These are phyloP conservation scores for Fusarium phyllophilum DNA, from an alignment of 2,329 filamentous ascomycete genomes.

Conservation along the genomic window DNA sequence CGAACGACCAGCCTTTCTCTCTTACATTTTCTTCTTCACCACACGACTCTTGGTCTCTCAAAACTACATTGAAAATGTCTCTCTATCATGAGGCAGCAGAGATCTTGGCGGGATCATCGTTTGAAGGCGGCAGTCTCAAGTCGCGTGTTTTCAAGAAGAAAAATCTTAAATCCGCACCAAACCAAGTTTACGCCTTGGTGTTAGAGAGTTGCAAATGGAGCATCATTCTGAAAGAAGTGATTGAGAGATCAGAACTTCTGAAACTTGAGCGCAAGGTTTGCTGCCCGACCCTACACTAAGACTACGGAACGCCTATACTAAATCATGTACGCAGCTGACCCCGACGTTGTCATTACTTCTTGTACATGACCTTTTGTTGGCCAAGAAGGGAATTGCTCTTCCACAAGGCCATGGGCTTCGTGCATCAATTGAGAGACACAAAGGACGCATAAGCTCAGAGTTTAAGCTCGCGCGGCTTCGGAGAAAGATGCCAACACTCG, in stretches of 20 bases:
- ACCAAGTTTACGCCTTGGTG: conserved; percentile 87
- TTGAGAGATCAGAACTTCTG: conserved; percentile 81
- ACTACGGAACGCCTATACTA: neutral
- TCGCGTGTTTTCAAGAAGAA: conserved; percentile 83
- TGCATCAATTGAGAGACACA: conserved; percentile 80
- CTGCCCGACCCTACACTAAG: conserved; percentile 9
- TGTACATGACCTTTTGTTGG: conserved; percentile 84
- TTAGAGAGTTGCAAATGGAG: conserved; percentile 94
- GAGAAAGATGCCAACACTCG: conserved; percentile 74
- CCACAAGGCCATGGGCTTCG: conserved; percentile 82
- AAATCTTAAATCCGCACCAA: conserved; percentile 78
- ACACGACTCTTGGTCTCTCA: neutral
- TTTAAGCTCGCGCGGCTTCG: conserved; percentile 82
- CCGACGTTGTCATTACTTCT: conserved; percentile 84
- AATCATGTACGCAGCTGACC: conserved; percentile 69
- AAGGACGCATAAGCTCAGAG: conserved; percentile 81
- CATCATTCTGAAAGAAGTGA: conserved; percentile 83
- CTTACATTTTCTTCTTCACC: conserved; percentile 31
- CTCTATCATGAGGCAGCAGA: conserved; percentile 92
- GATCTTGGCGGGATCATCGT: conserved; percentile 68
- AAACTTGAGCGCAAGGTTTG: conserved; percentile 84
- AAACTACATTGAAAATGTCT: conserved; percentile 70
- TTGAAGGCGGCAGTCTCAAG: conserved; percentile 81
- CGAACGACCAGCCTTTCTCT: neutral
- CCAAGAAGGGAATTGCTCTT: conserved; percentile 84